Evolutionary conservation across 768 basidiomycete species (phyloP), one percentile per base, ranked within the genome.

Genomic region (Trametes cingulata): DNA sequence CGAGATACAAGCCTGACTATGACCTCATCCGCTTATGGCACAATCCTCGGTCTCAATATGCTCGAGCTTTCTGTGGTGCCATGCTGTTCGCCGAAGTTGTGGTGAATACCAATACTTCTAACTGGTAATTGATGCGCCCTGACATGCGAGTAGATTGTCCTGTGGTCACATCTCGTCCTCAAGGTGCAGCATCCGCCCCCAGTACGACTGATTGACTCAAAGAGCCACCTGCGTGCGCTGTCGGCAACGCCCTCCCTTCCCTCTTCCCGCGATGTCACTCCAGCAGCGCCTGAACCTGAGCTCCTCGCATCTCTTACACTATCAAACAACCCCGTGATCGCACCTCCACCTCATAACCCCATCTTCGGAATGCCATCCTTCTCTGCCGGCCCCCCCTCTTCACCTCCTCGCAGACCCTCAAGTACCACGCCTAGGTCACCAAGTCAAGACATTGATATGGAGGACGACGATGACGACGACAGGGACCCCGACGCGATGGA

Each of bases 351-450:
- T 15, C 20, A 57, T 0, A 76, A 76, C 35, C 90, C 86, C 14
- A 74, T 92, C 39, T 93, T 93, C 65, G 91, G 91, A 4, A 67
- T 83, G 7, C 82, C 91, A 5, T 93, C 91, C 1, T 73, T 91
- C 27, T 68, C 76, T 15, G 63, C 69, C 12, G 64, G 65, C 14
- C 68, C 71, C 33, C 65, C 70, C 14, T 24, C 56, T 15, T 27
- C 55, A 17, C 57, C 60, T 5, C 46, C 53, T 7, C 56, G 57
- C 40, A 51, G 53, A 24, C 56, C 66, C 7, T 37, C 37, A 14
- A 56, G 39, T 43, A 22, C 29, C 1, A 24, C 58, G 2, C 51
- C 66, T 27, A 48, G 49, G 2, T 61, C 58, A 1, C 56, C 61
- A 14, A 54, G 54, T 9, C 49, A 66, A 65, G 57, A 67, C 62